Base-by-base conservation (phyloP, 768 basidiomycete genomes). In the Sporobolomyces phaffii region DNA sequence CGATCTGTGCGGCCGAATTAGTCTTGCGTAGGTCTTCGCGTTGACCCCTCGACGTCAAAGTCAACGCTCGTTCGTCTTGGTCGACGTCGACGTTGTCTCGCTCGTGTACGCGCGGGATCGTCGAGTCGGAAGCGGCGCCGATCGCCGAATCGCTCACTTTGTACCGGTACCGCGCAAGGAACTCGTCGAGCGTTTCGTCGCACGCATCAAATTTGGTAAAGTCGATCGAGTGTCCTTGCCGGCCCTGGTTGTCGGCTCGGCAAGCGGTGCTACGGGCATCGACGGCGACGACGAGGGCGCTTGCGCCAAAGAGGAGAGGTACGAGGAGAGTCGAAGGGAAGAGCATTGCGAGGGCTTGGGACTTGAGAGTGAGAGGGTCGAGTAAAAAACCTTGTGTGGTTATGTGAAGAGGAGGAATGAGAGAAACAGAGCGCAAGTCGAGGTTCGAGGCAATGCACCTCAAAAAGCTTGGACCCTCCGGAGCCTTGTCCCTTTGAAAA, bases 21-120 rank as follows among this genome's bases (percentile, higher is more conserved):
- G 38, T 28, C 5, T 15, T 17, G 4, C 11, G 2, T 24, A 15
- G 38, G 0, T 6, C 2, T 22, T 61, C n/a, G n/a, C n/a, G n/a
- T n/a, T n/a, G 28, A 14, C 40, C 60, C 22, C 9, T 8, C 10
- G 43, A 48, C 40, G 18, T 29, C 20, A 61, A 28, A 17, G n/a
- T 33, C 28, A 61, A 45, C 17, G 50, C 29, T 4, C 60, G n/a
- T n/a, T n/a, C n/a, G n/a, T n/a, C 60, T 26, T 60, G n/a, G 47
- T 49, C 59, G 26, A 60, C 50, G 34, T 60, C 47, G 36, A 60
- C 59, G 59, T 60, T 60, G 15, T 5, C 5, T 33, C 34, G 31
- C 31, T 52, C 51, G 51, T 33, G 34, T 13, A 10, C 5, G 10
- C 22, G 51, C 9, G 51, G 51, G 51, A 52, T n/a, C 4, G 31